A percentile compares a stretch with the other conserved stretches of the same genome.
These are phyloP conservation scores for Phaeosphaeriaceae sp. DNA, from an alignment of 2,329 filamentous ascomycete genomes.

Conservation along the genomic window DNA sequence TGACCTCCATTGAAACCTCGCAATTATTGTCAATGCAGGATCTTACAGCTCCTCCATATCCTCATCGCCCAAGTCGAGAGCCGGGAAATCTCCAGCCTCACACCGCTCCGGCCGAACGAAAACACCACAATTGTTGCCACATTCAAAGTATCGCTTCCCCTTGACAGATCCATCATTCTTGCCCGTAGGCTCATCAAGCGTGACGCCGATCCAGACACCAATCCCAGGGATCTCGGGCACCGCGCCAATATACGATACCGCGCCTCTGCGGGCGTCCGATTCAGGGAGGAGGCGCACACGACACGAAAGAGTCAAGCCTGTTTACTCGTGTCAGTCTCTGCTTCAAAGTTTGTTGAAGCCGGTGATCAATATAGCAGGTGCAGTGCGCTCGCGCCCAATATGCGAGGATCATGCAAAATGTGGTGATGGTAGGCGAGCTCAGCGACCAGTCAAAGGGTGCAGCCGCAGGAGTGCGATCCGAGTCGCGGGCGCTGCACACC, in stretches of 20 bases:
- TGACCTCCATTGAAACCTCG: background rate
- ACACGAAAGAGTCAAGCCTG: constrained; percentile 35
- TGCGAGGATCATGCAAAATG: constrained; percentile 1
- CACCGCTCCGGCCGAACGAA: constrained; percentile 81
- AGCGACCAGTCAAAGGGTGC: constrained; percentile 2
- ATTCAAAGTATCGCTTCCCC: constrained; percentile 73
- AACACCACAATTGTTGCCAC: constrained; percentile 73
- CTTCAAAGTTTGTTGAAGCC: constrained; percentile 11
- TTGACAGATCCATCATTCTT: constrained; percentile 81
- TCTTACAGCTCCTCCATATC: constrained; percentile 68
- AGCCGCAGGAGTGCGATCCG: background rate
- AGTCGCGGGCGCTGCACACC: constrained; percentile 21
- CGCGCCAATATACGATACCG: constrained; percentile 74
- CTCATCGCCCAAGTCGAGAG: constrained; percentile 59
- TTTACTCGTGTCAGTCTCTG: constrained; percentile 5
- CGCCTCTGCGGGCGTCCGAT: constrained; percentile 73
- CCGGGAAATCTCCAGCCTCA: constrained; percentile 76
- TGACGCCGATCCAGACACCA: constrained; percentile 73
- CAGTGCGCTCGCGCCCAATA: background rate
- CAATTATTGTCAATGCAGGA: background rate
- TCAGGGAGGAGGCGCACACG: constrained; percentile 58
- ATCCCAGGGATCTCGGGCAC: constrained; percentile 76
- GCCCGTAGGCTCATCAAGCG: constrained; percentile 78
- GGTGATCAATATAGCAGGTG: constrained; percentile 11
- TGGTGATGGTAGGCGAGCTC: constrained; percentile 1